Conservation (phyloP, 1,139 yeast species). For the Candida tetrigidarum region DNA sequence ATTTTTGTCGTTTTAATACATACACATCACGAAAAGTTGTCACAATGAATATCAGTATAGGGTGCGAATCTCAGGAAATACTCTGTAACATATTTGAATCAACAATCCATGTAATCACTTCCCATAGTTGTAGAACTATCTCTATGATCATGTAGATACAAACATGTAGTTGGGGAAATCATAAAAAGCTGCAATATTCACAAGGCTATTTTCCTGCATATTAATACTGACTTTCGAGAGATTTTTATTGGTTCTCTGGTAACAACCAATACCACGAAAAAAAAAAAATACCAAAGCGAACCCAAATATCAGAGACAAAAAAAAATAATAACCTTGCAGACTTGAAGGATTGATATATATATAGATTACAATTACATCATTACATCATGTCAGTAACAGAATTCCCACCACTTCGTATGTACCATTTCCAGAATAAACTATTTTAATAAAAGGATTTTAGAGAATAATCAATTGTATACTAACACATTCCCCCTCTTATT, state of each 20-base stretch:
- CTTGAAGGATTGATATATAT: neutral
- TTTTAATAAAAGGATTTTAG: no score
- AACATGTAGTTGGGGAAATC: neutral
- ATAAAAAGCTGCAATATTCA: neutral
- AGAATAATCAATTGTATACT: no score
- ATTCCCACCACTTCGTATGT: conserved; percentile 58
- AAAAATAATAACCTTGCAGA: no score
- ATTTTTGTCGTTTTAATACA: neutral
- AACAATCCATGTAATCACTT: no score
- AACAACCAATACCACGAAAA: conserved; percentile 2
- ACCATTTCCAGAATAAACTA: neutral
- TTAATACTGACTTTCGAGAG: conserved; percentile 16
- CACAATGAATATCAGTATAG: neutral
- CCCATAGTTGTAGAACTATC: neutral
- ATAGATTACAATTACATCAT: neutral
- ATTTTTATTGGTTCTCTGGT: conserved; percentile 18
- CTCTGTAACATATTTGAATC: no score
- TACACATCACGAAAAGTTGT: neutral
- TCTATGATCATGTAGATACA: neutral
- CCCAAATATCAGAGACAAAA: conserved; percentile 1
- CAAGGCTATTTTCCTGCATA: conserved; percentile 14
- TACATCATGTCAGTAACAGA: conserved; percentile 47
- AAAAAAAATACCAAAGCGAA: conserved; percentile 4
- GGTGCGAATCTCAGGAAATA: no score
- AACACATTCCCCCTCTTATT: conserved; percentile 7